Conservation (phyloP, 257 asterid genomes). For the Gentiana dahurica region DNA sequence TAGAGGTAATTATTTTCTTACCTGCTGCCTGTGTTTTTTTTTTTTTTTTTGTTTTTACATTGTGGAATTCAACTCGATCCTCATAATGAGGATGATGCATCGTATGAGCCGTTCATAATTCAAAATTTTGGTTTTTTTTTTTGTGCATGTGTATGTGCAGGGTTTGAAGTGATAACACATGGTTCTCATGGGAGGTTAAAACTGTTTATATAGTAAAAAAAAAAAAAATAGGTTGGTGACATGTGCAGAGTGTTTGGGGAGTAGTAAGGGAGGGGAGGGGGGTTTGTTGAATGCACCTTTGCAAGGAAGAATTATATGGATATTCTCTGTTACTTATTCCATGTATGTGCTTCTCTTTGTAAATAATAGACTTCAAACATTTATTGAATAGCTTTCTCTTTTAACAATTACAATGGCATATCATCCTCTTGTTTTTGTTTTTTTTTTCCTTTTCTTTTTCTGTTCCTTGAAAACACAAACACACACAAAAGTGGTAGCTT, state of each 20-base stretch:
- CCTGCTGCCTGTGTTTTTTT: not conserved
- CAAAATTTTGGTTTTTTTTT: not conserved
- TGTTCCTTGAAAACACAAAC: too few relatives aligned
- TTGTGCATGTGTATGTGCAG: constrained; percentile 13
- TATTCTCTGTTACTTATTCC: constrained; percentile 10
- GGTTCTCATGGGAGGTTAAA: constrained; percentile 18
- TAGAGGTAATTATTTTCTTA: constrained; percentile 33
- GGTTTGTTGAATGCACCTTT: not conserved
- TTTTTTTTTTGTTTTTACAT: not conserved
- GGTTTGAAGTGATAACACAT: constrained; percentile 35
- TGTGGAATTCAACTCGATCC: not conserved
- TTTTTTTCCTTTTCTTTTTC: constrained; percentile 9
- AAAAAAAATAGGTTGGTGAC: too few relatives aligned
- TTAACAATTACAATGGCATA: constrained; percentile 11
- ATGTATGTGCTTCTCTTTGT: constrained; percentile 23
- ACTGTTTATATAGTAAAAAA: constrained; percentile 10
- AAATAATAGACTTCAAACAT: constrained; percentile 21
- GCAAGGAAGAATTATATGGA: constrained; percentile 16
- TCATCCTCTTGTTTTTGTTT: too few relatives aligned
- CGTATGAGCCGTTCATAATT: not conserved
- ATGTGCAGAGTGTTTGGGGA: constrained; percentile 9
- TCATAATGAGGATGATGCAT: too few relatives aligned
- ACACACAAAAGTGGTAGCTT: too few relatives aligned
- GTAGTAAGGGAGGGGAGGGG: constrained; percentile 2
- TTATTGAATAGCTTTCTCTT: constrained; percentile 18